Base-by-base conservation (phyloP, 192 early-diverging fungal genomes). In the Jimgerdemannia lactiflua region DNA sequence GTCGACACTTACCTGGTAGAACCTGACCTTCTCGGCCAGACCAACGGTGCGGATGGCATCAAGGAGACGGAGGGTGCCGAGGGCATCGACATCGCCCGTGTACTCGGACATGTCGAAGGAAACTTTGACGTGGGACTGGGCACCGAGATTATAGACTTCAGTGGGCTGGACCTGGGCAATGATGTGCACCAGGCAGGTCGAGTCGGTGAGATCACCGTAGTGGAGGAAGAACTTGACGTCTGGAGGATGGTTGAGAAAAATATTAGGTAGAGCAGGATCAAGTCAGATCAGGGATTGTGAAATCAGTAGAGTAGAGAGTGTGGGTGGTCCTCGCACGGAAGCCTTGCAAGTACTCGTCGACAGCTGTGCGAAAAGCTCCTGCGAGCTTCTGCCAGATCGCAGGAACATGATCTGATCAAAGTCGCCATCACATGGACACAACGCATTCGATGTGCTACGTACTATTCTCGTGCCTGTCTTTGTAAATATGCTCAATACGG, bases 11-110 rank as follows among this genome's bases (percentile, higher is more conserved):
- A 29, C 29, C 76, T 89, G 88, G 77, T 89, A 89, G 78, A 89
- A 89, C 69, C 84, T 85, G 43, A 90, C 87, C 44, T 86, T 83
- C 42, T 91, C 73, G 3, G 86, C 79, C 54, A 94, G 81, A 65
- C 91, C 92, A 70, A 88, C 89, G 17, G 92, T 94, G 74, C 93
- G 88, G 74, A 94, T 93, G 18, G 92, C 92, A 83, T 94, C 92
- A 19, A 94, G 78, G 8, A 93, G 83, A 79, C 93, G 89, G 43
- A 94, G 86, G 67, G 93, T 94, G 78, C 93, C 93, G 29, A 93
- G 82, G 41, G 84, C 93, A 83, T 94, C 92, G 42, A 94, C 92
- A 78, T 94, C 89, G 83, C 90, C 89, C 63, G 91, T 93, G 80
- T 93, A 92, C 78, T 93, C 90, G 19, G 91, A 88, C 92, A 93